Conservation (phyloP, 1,139 yeast species). For the Yamadazyma dushanensis region DNA sequence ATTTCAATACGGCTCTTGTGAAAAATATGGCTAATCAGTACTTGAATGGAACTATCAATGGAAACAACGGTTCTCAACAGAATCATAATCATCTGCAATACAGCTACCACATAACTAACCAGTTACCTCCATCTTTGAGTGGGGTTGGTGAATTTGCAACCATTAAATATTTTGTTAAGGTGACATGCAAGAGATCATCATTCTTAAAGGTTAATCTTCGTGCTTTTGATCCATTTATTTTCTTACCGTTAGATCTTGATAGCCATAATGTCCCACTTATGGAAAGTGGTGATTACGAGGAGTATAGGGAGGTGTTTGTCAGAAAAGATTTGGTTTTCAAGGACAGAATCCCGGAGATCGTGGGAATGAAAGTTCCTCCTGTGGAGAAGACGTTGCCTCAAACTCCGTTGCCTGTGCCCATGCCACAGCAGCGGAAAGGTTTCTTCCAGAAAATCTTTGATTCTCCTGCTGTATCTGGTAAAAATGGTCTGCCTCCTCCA, state of each 20-base stretch:
- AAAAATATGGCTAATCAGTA: conserved; percentile 24
- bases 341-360: conserved; percentile 45
- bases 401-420: conserved; percentile 15
- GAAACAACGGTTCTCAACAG: not conserved
- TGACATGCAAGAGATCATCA: conserved; percentile 57
- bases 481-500: not conserved
- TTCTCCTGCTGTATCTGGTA: conserved; percentile 6
- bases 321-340: conserved; percentile 40
- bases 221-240: conserved; percentile 49
- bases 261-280: conserved; percentile 15
- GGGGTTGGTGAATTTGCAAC: conserved; percentile 48
- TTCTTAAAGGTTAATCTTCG: conserved; percentile 52
- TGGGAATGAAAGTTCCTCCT: conserved; percentile 36
- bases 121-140: conserved; percentile 56
- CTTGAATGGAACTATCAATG: conserved; percentile 3
- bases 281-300: conserved; percentile 26
- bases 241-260: conserved; percentile 52
- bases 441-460: conserved; percentile 24
- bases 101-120: conserved; percentile 40
- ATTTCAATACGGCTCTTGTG: conserved; percentile 24
- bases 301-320: conserved; percentile 40
- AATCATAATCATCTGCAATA: too few relatives aligned
- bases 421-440: conserved; percentile 20
- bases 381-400: conserved; percentile 19
- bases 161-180: conserved; percentile 56